A percentile compares a stretch with the other conserved stretches of the same genome.
Conservation (phyloP, 2,329 filamentous ascomycete species). For the Colletotrichum horii region DNA sequence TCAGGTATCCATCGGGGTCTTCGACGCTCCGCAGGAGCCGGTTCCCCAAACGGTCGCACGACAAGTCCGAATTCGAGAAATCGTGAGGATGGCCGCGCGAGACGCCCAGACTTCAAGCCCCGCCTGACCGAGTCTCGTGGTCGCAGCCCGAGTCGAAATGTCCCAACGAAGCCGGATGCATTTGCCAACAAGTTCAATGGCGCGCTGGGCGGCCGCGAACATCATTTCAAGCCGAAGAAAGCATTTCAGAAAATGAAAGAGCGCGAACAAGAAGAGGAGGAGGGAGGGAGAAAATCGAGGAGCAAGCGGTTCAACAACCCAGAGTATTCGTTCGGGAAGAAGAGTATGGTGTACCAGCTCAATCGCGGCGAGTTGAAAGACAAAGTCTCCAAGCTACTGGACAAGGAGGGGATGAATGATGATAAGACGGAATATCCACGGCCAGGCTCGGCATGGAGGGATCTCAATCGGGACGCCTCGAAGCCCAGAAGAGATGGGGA, state of each 20-base stretch:
- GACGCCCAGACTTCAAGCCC: slow-evolving; percentile 1
- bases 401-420: not conserved
- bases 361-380: slow-evolving; percentile 50
- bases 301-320: slow-evolving; percentile 58
- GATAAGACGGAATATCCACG: not conserved
- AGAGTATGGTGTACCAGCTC: slow-evolving; percentile 59
- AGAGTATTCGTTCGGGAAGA: slow-evolving; percentile 55
- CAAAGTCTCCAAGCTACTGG: slow-evolving; percentile 23
- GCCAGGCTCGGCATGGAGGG: not conserved
- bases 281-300: slow-evolving; percentile 46
- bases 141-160: not conserved
- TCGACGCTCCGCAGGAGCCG: slow-evolving; percentile 49
- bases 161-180: not conserved
- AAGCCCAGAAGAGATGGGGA: not conserved
- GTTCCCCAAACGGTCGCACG: not conserved
- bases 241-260: slow-evolving; percentile 51
- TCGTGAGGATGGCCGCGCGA: not conserved
- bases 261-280: slow-evolving; percentile 35
- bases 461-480: not conserved
- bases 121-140: slow-evolving; percentile 22
- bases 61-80: not conserved
- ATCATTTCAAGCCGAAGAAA: slow-evolving; percentile 54
- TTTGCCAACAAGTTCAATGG: not conserved
- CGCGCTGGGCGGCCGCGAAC: slow-evolving; percentile 3
- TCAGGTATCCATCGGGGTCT: slow-evolving; percentile 75